A percentile compares a stretch with the other conserved stretches of the same genome.
Conservation (phyloP, 805 yeast genomes). For the Saccharomycopsis javanensis region DNA sequence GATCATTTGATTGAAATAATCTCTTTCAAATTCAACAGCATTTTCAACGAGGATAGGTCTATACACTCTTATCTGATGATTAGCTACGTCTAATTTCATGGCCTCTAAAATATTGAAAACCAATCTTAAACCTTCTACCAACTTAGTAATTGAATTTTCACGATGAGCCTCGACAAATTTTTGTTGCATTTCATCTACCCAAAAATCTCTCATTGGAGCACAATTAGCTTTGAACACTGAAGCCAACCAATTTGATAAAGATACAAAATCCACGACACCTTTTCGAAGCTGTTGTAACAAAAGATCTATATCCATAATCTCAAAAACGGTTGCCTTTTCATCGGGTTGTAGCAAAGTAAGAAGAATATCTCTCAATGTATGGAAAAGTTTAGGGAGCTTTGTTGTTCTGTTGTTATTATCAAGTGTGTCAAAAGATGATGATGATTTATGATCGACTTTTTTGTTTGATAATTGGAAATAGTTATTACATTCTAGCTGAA, state of each 20-base stretch:
- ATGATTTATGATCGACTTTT: neutral
- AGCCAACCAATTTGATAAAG: slow-evolving; percentile 65
- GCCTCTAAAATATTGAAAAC: slow-evolving; percentile 81
- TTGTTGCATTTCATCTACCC: slow-evolving; percentile 75
- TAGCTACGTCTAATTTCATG: slow-evolving; percentile 91
- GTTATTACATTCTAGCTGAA: slow-evolving; percentile 55
- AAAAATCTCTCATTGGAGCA: slow-evolving; percentile 89
- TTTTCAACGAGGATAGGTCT: slow-evolving; percentile 80
- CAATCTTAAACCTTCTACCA: slow-evolving; percentile 69
- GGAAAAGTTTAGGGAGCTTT: slow-evolving; percentile 59
- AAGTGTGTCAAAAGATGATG: slow-evolving; percentile 1
- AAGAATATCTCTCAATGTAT: slow-evolving; percentile 69
- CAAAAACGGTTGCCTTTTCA: slow-evolving; percentile 57
- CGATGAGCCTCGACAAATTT: slow-evolving; percentile 32
- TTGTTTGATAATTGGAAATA: slow-evolving; percentile 24
- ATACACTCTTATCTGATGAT: slow-evolving; percentile 80
- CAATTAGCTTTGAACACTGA: slow-evolving; percentile 77
- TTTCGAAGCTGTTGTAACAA: slow-evolving; percentile 64
- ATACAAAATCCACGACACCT: slow-evolving; percentile 63
- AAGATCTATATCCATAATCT: slow-evolving; percentile 67
- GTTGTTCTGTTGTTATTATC: slow-evolving; percentile 23
- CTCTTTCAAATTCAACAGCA: slow-evolving; percentile 82
- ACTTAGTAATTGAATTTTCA: slow-evolving; percentile 35
- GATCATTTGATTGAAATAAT: slow-evolving; percentile 45
- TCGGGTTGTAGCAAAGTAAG: slow-evolving; percentile 67